These are phyloP conservation scores for Trypanosoma theileri DNA, from an alignment of 208 protist species.

Conservation along the genomic window DNA sequence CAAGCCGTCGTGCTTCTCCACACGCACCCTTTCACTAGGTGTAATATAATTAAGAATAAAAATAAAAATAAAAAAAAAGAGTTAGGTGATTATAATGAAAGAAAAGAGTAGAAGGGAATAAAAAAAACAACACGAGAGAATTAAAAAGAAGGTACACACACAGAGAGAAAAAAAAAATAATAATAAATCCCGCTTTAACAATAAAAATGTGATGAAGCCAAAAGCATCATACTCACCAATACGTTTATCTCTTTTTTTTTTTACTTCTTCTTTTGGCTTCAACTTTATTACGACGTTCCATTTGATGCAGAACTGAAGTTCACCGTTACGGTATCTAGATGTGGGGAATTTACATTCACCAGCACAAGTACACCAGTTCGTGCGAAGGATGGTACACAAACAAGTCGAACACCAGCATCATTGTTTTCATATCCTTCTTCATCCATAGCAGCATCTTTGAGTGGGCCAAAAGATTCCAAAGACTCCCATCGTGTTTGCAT, in stretches of 20 bases:
- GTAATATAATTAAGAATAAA: neutral
- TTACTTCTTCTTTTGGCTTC: neutral
- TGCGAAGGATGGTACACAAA: slow-evolving; percentile 78
- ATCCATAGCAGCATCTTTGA: slow-evolving; percentile 8
- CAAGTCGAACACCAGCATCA: slow-evolving; percentile 53
- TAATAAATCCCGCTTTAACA: too few species aligned
- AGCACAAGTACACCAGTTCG: slow-evolving; percentile 64
- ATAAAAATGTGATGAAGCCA: too few species aligned
- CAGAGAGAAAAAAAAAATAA: too few species aligned
- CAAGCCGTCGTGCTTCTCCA: neutral
- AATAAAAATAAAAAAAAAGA: neutral
- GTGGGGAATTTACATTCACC: slow-evolving; percentile 75
- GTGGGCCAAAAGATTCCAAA: slow-evolving; percentile 21
- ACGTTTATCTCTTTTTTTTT: neutral
- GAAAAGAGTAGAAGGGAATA: too few species aligned
- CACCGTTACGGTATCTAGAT: slow-evolving; percentile 50
- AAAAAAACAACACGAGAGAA: too few species aligned
- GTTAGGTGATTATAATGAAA: too few species aligned
- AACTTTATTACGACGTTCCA: neutral
- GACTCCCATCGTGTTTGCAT: slow-evolving; percentile 71
- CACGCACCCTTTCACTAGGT: neutral
- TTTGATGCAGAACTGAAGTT: slow-evolving; percentile 17
- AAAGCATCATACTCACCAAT: too few species aligned
- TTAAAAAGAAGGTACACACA: too few species aligned
- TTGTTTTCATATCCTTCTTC: slow-evolving; percentile 2